Evolutionary conservation across 805 yeast species (phyloP).

Genomic region (Yamadazyma endophytica): DNA sequence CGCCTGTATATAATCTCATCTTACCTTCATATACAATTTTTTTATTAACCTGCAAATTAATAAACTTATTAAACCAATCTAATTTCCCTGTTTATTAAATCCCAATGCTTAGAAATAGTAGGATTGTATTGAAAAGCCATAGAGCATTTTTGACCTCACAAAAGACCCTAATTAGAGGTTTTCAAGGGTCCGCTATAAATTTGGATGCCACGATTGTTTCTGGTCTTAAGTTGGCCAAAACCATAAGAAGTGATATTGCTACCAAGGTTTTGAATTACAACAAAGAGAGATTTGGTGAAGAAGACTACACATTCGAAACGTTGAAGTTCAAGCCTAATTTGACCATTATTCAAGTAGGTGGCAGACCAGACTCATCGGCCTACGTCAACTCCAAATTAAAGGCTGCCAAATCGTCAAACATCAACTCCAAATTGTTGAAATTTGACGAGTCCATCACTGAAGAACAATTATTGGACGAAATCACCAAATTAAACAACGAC

Average conservation of each 20-base stretch:
- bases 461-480: slow-evolving; percentile 52
- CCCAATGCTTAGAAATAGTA: too few relatives aligned
- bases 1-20: too few relatives aligned
- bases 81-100: too few relatives aligned
- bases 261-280: slow-evolving; percentile 37
- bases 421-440: slow-evolving; percentile 61
- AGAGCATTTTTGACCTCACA: too few relatives aligned
- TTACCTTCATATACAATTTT: too few relatives aligned
- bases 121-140: too few relatives aligned
- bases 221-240: slow-evolving; percentile 38
- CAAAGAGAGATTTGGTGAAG: slow-evolving; percentile 20
- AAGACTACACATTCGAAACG: slow-evolving; percentile 18
- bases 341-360: slow-evolving; percentile 86
- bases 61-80: too few relatives aligned
- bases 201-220: slow-evolving; percentile 36
- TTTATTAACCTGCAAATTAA: too few relatives aligned
- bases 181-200: too few relatives aligned
- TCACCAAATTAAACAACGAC: slow-evolving; percentile 68
- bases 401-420: slow-evolving; percentile 82
- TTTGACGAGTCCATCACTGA: slow-evolving; percentile 62
- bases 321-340: slow-evolving; percentile 65
- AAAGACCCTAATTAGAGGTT: too few relatives aligned
- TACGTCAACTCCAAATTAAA: slow-evolving; percentile 89
- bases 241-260: slow-evolving; percentile 34
- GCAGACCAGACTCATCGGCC: slow-evolving; percentile 84